Evolutionary conservation across 495 filamentous ascomycete species (phyloP).

Genomic region (Lasiosphaeria ovina): DNA sequence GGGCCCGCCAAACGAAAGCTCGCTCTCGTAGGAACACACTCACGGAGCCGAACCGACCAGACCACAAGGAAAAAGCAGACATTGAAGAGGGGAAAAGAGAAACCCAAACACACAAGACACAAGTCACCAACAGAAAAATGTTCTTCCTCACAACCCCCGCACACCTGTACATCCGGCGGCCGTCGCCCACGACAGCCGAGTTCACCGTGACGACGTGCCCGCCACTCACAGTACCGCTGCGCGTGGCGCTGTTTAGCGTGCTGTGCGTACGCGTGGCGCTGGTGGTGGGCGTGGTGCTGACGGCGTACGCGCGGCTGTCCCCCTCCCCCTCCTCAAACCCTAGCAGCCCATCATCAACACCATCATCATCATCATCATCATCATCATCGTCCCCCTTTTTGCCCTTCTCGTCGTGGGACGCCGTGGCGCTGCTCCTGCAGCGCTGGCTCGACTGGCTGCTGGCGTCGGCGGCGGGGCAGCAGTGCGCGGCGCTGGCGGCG

Average conservation of each 20-base stretch:
- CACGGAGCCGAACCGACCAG: too few species aligned
- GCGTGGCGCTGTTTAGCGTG: conserved; percentile 50
- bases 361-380: conserved; percentile 23
- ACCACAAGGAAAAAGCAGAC: background rate
- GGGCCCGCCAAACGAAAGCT: too few species aligned
- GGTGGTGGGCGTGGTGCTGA: conserved; percentile 31
- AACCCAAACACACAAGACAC: conserved; percentile 5
- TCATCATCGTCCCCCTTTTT: conserved; percentile 32
- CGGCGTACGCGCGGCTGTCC: conserved; percentile 30
- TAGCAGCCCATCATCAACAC: conserved; percentile 22
- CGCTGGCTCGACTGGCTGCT: too few species aligned
- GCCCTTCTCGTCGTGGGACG: conserved; percentile 28
- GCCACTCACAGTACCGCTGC: conserved; percentile 55
- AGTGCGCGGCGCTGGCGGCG: conserved; percentile 26
- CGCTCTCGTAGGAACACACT: too few species aligned
- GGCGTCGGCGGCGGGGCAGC: too few species aligned
- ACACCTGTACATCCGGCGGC: conserved; percentile 64
- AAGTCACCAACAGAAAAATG: conserved; percentile 8
- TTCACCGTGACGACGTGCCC: conserved; percentile 79
- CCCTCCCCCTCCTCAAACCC: background rate
- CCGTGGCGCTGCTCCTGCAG: too few species aligned
- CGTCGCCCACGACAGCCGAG: conserved; percentile 81
- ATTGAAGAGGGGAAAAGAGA: background rate
- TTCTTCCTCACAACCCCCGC: conserved; percentile 52
- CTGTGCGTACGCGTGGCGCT: conserved; percentile 47